Evolutionary conservation across 2,329 filamentous ascomycete species (phyloP), one percentile per base, ranked within the genome.

Genomic region (Paradendryphiella salina): DNA sequence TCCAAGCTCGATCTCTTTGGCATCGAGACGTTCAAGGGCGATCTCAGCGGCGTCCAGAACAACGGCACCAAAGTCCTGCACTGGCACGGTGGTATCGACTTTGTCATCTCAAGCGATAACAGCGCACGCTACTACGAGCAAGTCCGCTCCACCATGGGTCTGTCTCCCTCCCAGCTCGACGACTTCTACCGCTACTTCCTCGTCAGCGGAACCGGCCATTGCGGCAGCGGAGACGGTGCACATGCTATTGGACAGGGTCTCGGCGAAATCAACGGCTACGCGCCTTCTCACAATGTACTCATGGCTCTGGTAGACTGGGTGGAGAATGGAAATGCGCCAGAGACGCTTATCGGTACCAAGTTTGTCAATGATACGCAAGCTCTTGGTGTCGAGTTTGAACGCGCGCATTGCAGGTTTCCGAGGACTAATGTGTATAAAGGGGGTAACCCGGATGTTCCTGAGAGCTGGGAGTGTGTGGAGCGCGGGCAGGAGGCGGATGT

Each of bases 181-280:
- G 59, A 66, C 0, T 79, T 78, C 52, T 77, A 80, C 56, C 75
- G 80, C 39, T 78, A 75, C 65, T 83, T 84, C 71, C 74, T 74
- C 26, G 78, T 78, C 64, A 78, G 64, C 50, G 82, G 81, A 5
- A 79, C 81, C 71, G 71, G 65, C 2, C 81, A 83, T 63, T 83
- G 81, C 60, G 55, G 52, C 26, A 75, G 76, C 5, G 81, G 82
- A 5, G 69, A 66, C 1, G 80, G 80, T 1, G 80, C 79, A 1
- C 66, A 63, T 38, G 63, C 53, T 6, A 69, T 74, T 32, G 72
- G 72, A 1, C 69, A 73, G 43, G 23, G 23, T 6, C 28, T 36
- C n/a, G 34, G 33, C 3, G 56, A 57, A 14, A 36, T 60, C 1
- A 59, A 64, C 9, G 65, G 67, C 17, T 39, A 64, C 9, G 69